Conservation (phyloP, 129 eudicot genomes). For the Scalesia atractyloides region DNA sequence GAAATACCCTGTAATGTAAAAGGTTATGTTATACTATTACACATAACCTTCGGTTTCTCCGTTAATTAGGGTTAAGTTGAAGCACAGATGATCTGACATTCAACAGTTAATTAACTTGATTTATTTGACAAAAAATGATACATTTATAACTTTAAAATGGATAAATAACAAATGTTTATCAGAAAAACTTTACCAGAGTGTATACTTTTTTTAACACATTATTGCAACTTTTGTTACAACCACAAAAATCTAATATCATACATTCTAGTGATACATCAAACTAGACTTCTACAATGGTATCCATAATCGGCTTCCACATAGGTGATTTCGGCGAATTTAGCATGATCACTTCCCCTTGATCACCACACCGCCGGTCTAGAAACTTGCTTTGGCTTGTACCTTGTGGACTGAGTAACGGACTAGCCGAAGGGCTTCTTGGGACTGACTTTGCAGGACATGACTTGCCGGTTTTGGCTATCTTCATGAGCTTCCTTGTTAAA, state of each 20-base stretch:
- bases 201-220: background rate
- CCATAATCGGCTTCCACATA: conserved; percentile 61
- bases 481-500: conserved; percentile 48
- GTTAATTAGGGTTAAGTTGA: background rate
- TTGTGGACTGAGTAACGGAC: conserved; percentile 20
- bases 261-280: conserved; percentile 21
- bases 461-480: conserved; percentile 35
- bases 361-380: background rate
- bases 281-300: conserved; percentile 54
- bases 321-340: conserved; percentile 23
- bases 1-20: background rate
- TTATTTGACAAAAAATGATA: background rate
- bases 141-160: background rate
- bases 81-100: background rate
- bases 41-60: background rate
- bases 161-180: background rate
- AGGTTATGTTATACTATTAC: background rate
- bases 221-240: background rate
- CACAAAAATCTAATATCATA: background rate
- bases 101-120: background rate
- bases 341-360: background rate
- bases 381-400: background rate
- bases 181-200: too few species aligned
- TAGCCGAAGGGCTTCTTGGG: conserved; percentile 17
- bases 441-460: conserved; percentile 14